Base-by-base conservation (phyloP, 2,329 filamentous ascomycete genomes). In the Colletotrichum euphorbiae region DNA sequence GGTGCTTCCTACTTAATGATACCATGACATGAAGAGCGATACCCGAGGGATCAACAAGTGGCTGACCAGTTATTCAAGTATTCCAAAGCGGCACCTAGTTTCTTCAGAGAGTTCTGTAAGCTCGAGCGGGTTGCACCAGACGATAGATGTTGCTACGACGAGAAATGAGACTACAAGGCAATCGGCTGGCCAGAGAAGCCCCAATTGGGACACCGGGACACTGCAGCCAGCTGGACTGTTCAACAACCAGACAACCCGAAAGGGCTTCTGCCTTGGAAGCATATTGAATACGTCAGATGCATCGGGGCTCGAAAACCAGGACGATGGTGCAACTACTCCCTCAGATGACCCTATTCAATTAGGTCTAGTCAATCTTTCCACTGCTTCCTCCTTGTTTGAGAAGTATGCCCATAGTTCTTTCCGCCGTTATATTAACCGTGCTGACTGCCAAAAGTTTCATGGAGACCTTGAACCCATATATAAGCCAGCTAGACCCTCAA, bases 401-500 rank as follows among this genome's bases (percentile, higher is more conserved):
- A 66, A 66, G 62, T 66, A 45, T 48, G n/a, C 1, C n/a, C 21
- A n/a, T 15, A 51, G 21, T 36, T 36, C 33, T 2, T 36, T 21
- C 21, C 21, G 21, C 21, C 3, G 21, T 2, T 21, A 21, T 21
- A 3, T 21, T 21, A 3, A 21, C 2, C 3, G 33, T 36, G 33
- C 12, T 36, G 33, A 36, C 33, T 8, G 33, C 33, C 33, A 36
- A 2, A 36, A 79, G 79, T 19, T 82, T 81, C 64, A 78, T 81
- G 64, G 70, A 71, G 28, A 77, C 75, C 55, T 72, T 80, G 24
- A 81, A 81, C 55, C 78, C 79, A 1, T 81, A 79, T n/a, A 78
- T 81, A 21, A 76, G 76, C 67, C 80, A 81, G 58, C 72, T 82
- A 11, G 80, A 81, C 55, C 78, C 77, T 3, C 64, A 58, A 2